Evolutionary conservation across 2,329 filamentous ascomycete genomes (phyloP).

Genomic region (Aspergillus floridensis): DNA sequence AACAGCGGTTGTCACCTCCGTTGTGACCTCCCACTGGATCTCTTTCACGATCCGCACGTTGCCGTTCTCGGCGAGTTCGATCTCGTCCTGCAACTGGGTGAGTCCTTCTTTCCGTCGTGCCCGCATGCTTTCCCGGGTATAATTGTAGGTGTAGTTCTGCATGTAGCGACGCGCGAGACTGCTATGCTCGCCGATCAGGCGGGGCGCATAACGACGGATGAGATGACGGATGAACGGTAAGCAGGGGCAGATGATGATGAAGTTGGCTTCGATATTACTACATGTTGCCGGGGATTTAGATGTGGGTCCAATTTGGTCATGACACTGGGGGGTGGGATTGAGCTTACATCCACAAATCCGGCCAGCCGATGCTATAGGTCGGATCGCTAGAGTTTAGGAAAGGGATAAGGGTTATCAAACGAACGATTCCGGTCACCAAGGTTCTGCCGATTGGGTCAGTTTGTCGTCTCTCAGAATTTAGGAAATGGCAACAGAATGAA

Average conservation of each 20-base stretch:
- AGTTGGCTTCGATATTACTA: constrained; percentile 27
- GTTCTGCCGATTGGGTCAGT: constrained; percentile 13
- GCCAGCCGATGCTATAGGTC: constrained; percentile 13
- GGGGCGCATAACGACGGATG: constrained; percentile 21
- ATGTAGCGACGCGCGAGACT: constrained; percentile 15
- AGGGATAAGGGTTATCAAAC: constrained; percentile 16
- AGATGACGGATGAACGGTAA: constrained; percentile 26
- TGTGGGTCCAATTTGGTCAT: not conserved
- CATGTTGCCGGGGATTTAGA: not conserved
- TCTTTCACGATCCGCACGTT: constrained; percentile 19
- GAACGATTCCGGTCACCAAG: constrained; percentile 21
- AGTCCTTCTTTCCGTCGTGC: constrained; percentile 14
- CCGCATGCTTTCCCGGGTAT: constrained; percentile 5
- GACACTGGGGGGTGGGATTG: not conserved
- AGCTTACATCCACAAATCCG: constrained; percentile 19
- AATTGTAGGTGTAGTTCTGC: constrained; percentile 3
- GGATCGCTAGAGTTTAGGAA: constrained; percentile 13
- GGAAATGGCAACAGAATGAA: too few species aligned
- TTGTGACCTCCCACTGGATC: constrained; percentile 19
- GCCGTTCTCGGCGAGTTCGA: constrained; percentile 18
- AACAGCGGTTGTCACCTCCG: constrained; percentile 9
- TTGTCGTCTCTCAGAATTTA: too few species aligned
- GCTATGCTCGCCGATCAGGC: constrained; percentile 17
- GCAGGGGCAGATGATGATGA: constrained; percentile 26
- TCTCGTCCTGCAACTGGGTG: constrained; percentile 15